Percentiles rank a stretch among this genome's conserved stretches.
Conservation (phyloP, 2,329 filamentous ascomycete genomes). For the Dryadomyces quercus-mongolicae region DNA sequence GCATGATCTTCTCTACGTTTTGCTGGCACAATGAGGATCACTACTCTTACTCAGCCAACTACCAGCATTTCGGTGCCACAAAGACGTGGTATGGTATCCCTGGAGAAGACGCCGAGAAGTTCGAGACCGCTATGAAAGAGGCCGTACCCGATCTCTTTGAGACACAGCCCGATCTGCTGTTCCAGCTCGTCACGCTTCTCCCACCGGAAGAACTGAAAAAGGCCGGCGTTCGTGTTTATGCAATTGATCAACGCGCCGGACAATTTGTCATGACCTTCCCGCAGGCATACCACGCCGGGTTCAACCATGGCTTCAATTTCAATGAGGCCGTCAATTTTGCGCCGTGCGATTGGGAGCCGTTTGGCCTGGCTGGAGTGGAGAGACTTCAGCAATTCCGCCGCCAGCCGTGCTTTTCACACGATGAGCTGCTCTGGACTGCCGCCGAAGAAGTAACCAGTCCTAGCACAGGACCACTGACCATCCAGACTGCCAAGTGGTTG, state of each 20-base stretch:
- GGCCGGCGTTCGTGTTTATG: conserved; percentile 85
- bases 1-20: conserved; percentile 99
- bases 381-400: conserved; percentile 77
- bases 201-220: conserved; percentile 89
- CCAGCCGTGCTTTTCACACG: conserved; percentile 94
- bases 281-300: conserved; percentile 92
- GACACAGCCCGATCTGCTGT: conserved; percentile 88
- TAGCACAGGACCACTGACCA: conserved; percentile 38
- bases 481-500: conserved; percentile 91
- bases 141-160: conserved; percentile 95
- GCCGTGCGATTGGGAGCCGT: conserved; percentile 88
- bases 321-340: conserved; percentile 99
- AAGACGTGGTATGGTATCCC: conserved; percentile 99
- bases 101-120: conserved; percentile 83
- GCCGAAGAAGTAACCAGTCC: conserved; percentile 59
- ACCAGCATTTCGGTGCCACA: conserved; percentile 94
- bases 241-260: conserved; percentile 88
- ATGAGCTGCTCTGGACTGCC: conserved; percentile 85
- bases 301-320: conserved; percentile 98
- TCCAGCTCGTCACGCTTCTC: conserved; percentile 91
- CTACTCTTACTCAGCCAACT: conserved; percentile 95
- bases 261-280: conserved; percentile 96
- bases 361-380: conserved; percentile 74
- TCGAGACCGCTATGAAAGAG: conserved; percentile 88
- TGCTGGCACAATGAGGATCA: conserved; percentile 99